Conservation (phyloP, 2,329 filamentous ascomycete species). For the Fulvia fulva region DNA sequence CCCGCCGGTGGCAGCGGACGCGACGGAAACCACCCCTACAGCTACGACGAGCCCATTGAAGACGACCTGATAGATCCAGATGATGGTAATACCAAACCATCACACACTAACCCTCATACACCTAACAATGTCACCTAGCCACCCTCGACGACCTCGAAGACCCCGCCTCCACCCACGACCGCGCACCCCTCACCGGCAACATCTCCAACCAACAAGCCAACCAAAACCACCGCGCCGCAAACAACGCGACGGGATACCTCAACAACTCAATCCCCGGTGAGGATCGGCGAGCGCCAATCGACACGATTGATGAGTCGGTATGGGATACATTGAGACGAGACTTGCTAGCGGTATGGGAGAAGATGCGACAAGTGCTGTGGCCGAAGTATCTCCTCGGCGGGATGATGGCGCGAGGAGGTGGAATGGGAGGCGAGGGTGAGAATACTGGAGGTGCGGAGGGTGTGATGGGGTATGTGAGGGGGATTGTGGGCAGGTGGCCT, state of each 20-base stretch:
- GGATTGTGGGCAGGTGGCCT: conserved; percentile 60
- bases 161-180: conserved; percentile 58
- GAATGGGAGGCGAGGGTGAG: conserved; percentile 54
- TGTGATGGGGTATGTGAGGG: conserved; percentile 48
- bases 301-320: conserved; percentile 94
- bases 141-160: conserved; percentile 79
- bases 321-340: conserved; percentile 97
- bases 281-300: conserved; percentile 81
- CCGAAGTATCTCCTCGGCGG: conserved; percentile 85
- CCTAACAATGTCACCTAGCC: conserved; percentile 47
- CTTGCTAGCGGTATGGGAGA: conserved; percentile 89
- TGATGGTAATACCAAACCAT: conserved; percentile 40
- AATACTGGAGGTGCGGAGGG: conserved; percentile 38
- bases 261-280: conserved; percentile 89
- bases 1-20: conserved; percentile 9
- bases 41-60: conserved; percentile 46
- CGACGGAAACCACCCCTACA: conserved; percentile 30
- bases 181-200: conserved; percentile 77
- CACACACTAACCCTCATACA: background rate
- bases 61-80: conserved; percentile 52
- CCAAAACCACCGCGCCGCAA: conserved; percentile 50
- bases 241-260: conserved; percentile 72
- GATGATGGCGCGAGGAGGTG: conserved; percentile 56
- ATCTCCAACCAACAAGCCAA: conserved; percentile 56
- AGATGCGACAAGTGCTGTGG: conserved; percentile 95